Evolutionary conservation across 306 rosid genomes (phyloP).

Genomic region (Senna siamea): DNA sequence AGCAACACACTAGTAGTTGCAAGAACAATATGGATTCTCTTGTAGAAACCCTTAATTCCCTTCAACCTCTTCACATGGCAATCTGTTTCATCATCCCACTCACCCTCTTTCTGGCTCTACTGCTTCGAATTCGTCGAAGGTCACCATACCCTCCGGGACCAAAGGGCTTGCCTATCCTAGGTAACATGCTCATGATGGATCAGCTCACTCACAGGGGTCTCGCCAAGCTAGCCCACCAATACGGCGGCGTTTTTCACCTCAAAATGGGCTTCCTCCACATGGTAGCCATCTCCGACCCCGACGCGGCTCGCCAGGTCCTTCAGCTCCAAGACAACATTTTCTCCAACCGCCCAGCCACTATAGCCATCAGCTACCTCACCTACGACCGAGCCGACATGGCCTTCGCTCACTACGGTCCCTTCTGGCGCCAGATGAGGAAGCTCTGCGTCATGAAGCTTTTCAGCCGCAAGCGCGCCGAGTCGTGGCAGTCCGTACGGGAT

Average conservation of each 20-base stretch:
- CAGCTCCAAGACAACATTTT: slow-evolving; percentile 71
- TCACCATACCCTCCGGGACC: slow-evolving; percentile 78
- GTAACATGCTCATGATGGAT: slow-evolving; percentile 70
- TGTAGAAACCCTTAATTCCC: slow-evolving; percentile 15
- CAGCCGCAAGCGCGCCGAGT: slow-evolving; percentile 71
- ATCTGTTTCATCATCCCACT: slow-evolving; percentile 38
- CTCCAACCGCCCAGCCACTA: slow-evolving; percentile 75
- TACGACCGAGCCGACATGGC: slow-evolving; percentile 89
- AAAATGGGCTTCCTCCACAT: slow-evolving; percentile 71
- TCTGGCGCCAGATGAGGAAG: slow-evolving; percentile 89
- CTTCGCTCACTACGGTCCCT: slow-evolving; percentile 82
- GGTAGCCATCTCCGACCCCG: slow-evolving; percentile 65
- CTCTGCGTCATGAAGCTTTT: slow-evolving; percentile 76
- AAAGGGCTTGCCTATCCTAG: slow-evolving; percentile 67
- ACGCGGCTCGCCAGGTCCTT: slow-evolving; percentile 71
- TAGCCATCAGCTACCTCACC: slow-evolving; percentile 74
- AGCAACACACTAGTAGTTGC: slow-evolving; percentile 43
- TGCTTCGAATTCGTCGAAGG: slow-evolving; percentile 24
- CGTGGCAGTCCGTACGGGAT: slow-evolving; percentile 71
- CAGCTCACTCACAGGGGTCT: slow-evolving; percentile 79
- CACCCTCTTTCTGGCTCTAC: slow-evolving; percentile 30
- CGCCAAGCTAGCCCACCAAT: slow-evolving; percentile 57
- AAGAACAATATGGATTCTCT: slow-evolving; percentile 44
- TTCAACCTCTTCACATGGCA: slow-evolving; percentile 36
- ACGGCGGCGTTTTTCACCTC: slow-evolving; percentile 75